Percentiles rank a stretch among this genome's conserved stretches.
Evolutionary conservation across 2,329 filamentous ascomycete genomes (phyloP).

Genomic region (Penicillium expansum): DNA sequence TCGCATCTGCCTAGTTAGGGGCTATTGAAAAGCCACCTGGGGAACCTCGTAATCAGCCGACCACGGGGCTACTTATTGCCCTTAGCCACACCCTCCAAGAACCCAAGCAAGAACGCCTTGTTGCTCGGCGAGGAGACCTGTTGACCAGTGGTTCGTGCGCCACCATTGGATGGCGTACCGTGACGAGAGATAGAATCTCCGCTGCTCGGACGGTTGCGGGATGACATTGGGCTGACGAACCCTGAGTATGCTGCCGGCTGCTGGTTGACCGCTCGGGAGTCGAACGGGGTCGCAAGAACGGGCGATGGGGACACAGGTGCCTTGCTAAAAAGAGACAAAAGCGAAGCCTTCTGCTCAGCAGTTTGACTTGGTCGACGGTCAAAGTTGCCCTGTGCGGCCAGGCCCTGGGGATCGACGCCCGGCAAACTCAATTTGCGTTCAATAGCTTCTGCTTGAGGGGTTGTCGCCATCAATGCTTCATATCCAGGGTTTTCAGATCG

Average conservation of each 20-base stretch:
- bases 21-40: not conserved
- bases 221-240: constrained; percentile 33
- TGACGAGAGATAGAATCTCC: constrained; percentile 19
- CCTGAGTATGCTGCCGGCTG: constrained; percentile 25
- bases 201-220: constrained; percentile 22
- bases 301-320: constrained; percentile 28
- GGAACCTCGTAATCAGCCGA: not conserved
- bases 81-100: constrained; percentile 60
- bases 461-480: constrained; percentile 25
- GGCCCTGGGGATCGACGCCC: constrained; percentile 10
- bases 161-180: constrained; percentile 21
- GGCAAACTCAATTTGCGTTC: constrained; percentile 17
- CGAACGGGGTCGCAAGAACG: constrained; percentile 21
- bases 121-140: constrained; percentile 62
- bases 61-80: constrained; percentile 31
- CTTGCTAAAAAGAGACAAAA: constrained; percentile 64
- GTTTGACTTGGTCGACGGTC: constrained; percentile 44
- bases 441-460: constrained; percentile 1
- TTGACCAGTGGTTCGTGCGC: constrained; percentile 50
- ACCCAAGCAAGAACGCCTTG: constrained; percentile 72
- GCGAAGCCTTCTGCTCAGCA: constrained; percentile 47
- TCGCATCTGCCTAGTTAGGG: not conserved
- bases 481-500: constrained; percentile 45
- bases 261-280: constrained; percentile 20
- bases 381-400: constrained; percentile 25